Percentiles rank a stretch among this genome's conserved stretches.
Conservation (phyloP, 148 eudicot genomes). For the Chenopodium formosanum region DNA sequence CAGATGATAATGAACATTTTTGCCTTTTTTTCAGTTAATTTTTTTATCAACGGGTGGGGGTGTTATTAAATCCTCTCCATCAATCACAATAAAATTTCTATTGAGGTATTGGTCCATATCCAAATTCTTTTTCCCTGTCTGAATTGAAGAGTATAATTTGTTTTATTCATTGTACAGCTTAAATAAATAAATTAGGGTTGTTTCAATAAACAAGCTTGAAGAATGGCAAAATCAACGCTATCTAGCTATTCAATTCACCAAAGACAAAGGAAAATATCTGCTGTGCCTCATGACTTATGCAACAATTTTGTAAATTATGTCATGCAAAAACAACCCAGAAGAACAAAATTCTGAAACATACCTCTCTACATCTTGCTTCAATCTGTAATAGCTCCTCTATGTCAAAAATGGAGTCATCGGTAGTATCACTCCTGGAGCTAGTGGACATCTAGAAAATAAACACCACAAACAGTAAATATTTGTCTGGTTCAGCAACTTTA, state of each 20-base stretch:
- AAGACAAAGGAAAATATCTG: slow-evolving; percentile 7
- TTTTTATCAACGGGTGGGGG: not conserved
- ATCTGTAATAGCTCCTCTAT: slow-evolving; percentile 54
- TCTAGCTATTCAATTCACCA: not conserved
- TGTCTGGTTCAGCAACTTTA: not conserved
- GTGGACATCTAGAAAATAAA: slow-evolving; percentile 58
- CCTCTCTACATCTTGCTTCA: slow-evolving; percentile 75
- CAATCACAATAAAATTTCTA: not conserved
- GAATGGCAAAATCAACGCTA: no score
- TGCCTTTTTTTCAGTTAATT: no score
- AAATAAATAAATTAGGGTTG: no score
- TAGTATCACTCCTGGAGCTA: slow-evolving; percentile 55
- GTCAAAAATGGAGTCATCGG: slow-evolving; percentile 44
- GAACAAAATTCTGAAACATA: slow-evolving; percentile 28
- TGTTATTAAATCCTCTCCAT: not conserved
- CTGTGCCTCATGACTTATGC: not conserved
- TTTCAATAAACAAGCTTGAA: no score
- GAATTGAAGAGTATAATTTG: no score
- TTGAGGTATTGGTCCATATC: no score
- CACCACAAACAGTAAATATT: not conserved
- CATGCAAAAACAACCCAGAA: slow-evolving; percentile 3
- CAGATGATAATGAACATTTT: no score
- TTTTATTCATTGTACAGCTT: no score
- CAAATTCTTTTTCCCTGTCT: no score
- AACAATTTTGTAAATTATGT: not conserved